phyloP scores from a whole-genome alignment of 208 protist species.

The Cochliopodium minus region DNA sequence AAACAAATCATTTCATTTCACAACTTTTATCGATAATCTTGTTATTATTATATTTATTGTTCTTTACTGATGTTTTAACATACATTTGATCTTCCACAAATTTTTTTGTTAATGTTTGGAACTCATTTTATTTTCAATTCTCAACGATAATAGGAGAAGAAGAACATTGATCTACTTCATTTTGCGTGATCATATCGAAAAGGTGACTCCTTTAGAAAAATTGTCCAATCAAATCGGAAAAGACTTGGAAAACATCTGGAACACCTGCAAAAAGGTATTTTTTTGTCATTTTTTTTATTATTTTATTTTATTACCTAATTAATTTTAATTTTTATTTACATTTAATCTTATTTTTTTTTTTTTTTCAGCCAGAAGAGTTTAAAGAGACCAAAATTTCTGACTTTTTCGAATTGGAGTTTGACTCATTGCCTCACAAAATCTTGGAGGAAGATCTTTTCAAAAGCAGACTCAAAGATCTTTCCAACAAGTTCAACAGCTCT shows the following conservation, averaged over 20 bases:
- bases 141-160: neutral
- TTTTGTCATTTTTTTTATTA: too few species aligned
- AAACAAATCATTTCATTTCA: too few species aligned
- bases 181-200: slow-evolving; percentile 72
- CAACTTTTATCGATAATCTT: too few species aligned
- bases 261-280: too few species aligned
- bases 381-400: slow-evolving; percentile 15
- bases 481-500: neutral
- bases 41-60: too few species aligned
- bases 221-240: slow-evolving; percentile 49
- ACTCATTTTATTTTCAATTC: neutral
- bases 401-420: slow-evolving; percentile 50
- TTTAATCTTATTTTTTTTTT: slow-evolving; percentile 7
- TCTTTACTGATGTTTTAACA: too few species aligned
- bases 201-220: slow-evolving; percentile 39
- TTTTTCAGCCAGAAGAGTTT: slow-evolving; percentile 30
- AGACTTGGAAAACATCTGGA: slow-evolving; percentile 80
- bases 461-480: neutral
- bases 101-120: neutral
- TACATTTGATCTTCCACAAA: too few species aligned
- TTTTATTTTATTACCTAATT: too few species aligned
- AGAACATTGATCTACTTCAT: slow-evolving; percentile 86
- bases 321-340: slow-evolving; percentile 18
- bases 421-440: slow-evolving; percentile 34
- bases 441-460: slow-evolving; percentile 21